Percentiles rank a stretch among this genome's conserved stretches.
Evolutionary conservation across 768 basidiomycete genomes (phyloP).

Genomic region (Pleurotus sapidus): DNA sequence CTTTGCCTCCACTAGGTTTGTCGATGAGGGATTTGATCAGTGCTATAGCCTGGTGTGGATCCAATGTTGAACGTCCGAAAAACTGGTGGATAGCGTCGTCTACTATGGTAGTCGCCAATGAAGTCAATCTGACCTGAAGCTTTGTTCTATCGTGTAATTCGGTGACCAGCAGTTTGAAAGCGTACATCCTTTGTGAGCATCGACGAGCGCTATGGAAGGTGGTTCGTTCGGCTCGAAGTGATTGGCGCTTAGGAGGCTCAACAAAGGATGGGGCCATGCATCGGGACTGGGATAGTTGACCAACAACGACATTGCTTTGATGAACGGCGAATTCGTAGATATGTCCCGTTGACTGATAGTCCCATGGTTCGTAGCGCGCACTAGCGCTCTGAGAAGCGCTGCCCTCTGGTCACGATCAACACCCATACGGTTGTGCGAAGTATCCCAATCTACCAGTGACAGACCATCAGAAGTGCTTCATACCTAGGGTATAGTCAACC

Average conservation of each 20-base stretch:
- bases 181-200: not conserved
- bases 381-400: not conserved
- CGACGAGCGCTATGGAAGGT: not conserved
- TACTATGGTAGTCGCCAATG: not conserved
- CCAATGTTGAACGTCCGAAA: not conserved
- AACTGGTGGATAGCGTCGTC: not conserved
- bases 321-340: not conserved
- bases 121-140: not conserved
- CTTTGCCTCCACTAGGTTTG: not conserved
- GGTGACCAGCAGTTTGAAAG: not conserved
- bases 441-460: not conserved
- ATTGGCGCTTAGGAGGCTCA: conserved; percentile 4
- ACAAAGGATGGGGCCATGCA: not conserved
- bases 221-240: not conserved
- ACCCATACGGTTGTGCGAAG: not conserved
- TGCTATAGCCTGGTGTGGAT: not conserved
- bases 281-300: not conserved
- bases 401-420: conserved; percentile 1
- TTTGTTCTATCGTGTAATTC: not conserved
- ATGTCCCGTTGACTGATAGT: not conserved
- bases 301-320: not conserved
- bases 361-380: not conserved
- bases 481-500: not conserved
- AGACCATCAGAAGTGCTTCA: not conserved
- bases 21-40: not conserved